phyloP scores from a whole-genome alignment of 108 stramenopile genomes.

The Cyclotella cryptica region DNA sequence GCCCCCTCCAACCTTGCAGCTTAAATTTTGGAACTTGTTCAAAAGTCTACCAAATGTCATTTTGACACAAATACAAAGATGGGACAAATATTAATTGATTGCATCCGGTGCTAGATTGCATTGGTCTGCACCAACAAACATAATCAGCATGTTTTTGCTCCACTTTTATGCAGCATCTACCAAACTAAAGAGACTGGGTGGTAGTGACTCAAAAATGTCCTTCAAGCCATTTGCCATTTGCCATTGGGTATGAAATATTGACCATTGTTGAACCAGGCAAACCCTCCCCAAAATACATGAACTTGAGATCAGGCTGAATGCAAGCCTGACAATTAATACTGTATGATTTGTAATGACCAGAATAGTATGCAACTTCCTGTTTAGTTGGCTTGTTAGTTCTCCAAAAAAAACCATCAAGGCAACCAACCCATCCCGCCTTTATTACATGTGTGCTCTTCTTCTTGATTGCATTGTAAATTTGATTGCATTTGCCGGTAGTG shows the following conservation, averaged over 20 bases:
- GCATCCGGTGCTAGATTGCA: too few species aligned
- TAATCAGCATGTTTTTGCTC: neutral
- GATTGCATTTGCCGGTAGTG: neutral
- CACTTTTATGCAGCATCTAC: too few species aligned
- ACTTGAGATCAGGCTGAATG: neutral
- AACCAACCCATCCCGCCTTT: neutral
- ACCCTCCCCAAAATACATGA: too few species aligned
- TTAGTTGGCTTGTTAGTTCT: slow-evolving; percentile 2
- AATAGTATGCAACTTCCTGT: neutral
- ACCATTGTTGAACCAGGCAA: too few species aligned
- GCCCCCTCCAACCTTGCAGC: too few species aligned
- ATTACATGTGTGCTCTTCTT: neutral
- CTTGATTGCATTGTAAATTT: neutral
- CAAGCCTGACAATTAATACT: slow-evolving; percentile 6
- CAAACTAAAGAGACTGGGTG: too few species aligned
- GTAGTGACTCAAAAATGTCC: neutral
- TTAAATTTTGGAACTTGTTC: too few species aligned
- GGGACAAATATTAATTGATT: slow-evolving; percentile 27
- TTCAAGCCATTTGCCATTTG: too few species aligned
- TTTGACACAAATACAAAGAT: slow-evolving; percentile 33
- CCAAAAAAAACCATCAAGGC: slow-evolving; percentile 4
- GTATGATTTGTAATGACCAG: too few species aligned
- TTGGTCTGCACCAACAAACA: neutral
- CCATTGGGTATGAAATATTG: too few species aligned
- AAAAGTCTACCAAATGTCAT: slow-evolving; percentile 53